Conservation (phyloP, 805 yeast species). For the Nakazawaea populi region DNA sequence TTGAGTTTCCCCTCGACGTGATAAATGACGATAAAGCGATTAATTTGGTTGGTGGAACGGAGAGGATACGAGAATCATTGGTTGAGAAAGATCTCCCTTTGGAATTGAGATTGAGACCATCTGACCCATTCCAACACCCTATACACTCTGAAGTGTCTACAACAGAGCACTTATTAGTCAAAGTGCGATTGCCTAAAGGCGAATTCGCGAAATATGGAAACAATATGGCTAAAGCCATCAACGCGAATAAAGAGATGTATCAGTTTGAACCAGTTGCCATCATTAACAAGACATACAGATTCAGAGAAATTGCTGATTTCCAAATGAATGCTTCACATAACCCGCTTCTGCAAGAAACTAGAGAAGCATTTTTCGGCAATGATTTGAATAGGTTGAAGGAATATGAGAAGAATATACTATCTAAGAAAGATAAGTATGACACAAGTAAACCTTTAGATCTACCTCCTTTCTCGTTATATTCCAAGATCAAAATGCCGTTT, state of each 20-base stretch:
- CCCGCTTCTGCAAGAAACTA: constrained; percentile 20
- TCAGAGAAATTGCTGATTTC: constrained; percentile 85
- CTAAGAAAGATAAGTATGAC: constrained; percentile 17
- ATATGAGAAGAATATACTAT: constrained; percentile 26
- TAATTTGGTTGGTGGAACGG: constrained; percentile 60
- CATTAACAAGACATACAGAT: constrained; percentile 62
- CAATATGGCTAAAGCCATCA: constrained; percentile 36
- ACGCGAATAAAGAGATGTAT: constrained; percentile 31
- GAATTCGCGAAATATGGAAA: constrained; percentile 35
- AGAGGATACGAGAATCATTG: constrained; percentile 34
- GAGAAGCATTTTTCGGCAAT: constrained; percentile 14
- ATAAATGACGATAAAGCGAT: constrained; percentile 58
- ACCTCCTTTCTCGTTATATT: constrained; percentile 84
- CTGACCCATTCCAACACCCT: constrained; percentile 48
- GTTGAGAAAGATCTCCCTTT: constrained; percentile 24
- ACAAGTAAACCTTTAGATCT: constrained; percentile 44
- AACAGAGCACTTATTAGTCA: constrained; percentile 53
- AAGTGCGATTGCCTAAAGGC: constrained; percentile 54
- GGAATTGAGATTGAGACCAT: constrained; percentile 26
- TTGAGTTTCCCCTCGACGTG: constrained; percentile 76
- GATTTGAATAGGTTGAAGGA: constrained; percentile 21
- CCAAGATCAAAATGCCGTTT: constrained; percentile 71
- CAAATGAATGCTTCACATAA: constrained; percentile 64
- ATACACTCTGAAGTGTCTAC: constrained; percentile 46
- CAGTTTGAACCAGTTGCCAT: constrained; percentile 59